Percentiles rank a stretch among this genome's conserved stretches.
phyloP scores from a whole-genome alignment of 345 rosid species.

The Isatis tinctoria region DNA sequence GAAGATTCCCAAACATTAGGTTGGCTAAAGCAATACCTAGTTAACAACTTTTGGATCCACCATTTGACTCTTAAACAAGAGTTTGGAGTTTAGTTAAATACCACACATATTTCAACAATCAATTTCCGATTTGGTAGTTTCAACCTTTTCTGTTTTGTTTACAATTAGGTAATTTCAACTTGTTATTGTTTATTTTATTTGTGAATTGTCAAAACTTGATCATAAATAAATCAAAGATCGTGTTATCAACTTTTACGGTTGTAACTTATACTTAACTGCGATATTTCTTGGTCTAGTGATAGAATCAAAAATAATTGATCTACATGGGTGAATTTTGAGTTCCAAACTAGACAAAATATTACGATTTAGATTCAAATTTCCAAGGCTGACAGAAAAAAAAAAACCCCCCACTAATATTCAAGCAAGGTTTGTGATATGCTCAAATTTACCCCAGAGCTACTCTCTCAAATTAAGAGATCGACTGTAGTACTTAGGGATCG shows the following conservation, averaged over 20 bases:
- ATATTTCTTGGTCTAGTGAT: not conserved
- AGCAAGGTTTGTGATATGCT: too few species aligned
- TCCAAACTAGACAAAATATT: not conserved
- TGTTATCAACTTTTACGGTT: not conserved
- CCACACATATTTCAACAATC: not conserved
- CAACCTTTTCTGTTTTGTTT: not conserved
- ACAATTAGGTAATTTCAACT: not conserved
- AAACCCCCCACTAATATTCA: too few species aligned
- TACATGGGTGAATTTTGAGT: not conserved
- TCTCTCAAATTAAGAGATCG: too few species aligned
- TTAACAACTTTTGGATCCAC: constrained; percentile 4
- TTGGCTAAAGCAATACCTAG: constrained; percentile 9
- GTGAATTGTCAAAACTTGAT: too few species aligned
- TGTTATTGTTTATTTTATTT: not conserved
- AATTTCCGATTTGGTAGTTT: not conserved
- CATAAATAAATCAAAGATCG: not conserved
- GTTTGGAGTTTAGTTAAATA: not conserved
- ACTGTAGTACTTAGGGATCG: too few species aligned
- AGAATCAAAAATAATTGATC: not conserved
- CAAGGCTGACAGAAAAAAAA: not conserved
- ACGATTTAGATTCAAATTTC: not conserved
- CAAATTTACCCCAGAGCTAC: too few species aligned
- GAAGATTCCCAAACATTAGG: not conserved
- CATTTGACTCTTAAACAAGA: not conserved
- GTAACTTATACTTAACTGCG: not conserved